Conservation (phyloP, 306 rosid genomes). For the Canavalia gladiata region DNA sequence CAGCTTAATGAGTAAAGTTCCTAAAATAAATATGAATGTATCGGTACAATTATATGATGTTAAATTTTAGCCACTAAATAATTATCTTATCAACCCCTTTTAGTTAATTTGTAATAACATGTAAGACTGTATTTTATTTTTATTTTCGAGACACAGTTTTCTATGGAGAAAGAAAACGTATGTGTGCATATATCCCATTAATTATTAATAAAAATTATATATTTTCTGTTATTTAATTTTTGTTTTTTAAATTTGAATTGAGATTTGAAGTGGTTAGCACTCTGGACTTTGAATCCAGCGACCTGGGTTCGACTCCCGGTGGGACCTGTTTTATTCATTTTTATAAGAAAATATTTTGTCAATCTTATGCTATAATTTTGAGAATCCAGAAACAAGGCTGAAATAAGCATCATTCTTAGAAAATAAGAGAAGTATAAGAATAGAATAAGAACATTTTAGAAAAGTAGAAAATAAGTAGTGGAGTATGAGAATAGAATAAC, state of each 20-base stretch:
- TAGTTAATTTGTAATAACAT: neutral
- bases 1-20: neutral
- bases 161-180: neutral
- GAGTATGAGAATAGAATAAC: neutral
- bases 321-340: slow-evolving; percentile 32
- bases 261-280: slow-evolving; percentile 63
- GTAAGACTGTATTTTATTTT: neutral
- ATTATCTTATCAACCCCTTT: neutral
- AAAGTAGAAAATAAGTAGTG: slow-evolving; percentile 14
- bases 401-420: neutral
- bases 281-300: slow-evolving; percentile 86
- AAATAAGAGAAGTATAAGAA: neutral
- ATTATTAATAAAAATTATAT: neutral
- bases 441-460: neutral
- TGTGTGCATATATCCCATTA: neutral
- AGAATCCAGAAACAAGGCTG: neutral
- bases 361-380: neutral
- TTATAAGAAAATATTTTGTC: neutral
- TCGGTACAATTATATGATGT: neutral
- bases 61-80: neutral
- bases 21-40: neutral
- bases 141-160: neutral
- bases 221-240: neutral
- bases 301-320: slow-evolving; percentile 80
- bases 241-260: neutral